Evolutionary conservation across 352 stramenopile species (phyloP).

Genomic region (Phytophthora sojae): DNA sequence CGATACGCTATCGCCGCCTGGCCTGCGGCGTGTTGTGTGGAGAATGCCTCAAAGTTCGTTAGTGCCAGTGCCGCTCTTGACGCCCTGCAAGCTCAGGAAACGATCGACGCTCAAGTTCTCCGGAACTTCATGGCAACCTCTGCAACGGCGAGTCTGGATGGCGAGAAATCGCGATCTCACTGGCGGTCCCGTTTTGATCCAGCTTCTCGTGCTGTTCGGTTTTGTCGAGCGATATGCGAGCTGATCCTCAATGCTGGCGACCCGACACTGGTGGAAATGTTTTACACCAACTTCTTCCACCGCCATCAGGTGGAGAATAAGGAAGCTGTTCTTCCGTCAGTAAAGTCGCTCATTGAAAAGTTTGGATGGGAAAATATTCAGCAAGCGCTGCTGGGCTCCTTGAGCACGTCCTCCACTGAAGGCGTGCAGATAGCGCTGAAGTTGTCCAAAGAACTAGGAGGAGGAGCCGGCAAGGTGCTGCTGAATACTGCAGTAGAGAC

Average conservation of each 20-base stretch:
- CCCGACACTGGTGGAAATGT: not conserved
- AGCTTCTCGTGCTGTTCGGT: not conserved
- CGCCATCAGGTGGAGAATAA: not conserved
- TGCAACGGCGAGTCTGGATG: no score
- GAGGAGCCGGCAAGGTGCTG: not conserved
- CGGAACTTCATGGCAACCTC: no score
- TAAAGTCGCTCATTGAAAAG: not conserved
- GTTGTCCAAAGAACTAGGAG: not conserved
- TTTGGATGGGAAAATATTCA: not conserved
- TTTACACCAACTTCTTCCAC: not conserved
- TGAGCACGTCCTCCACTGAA: not conserved
- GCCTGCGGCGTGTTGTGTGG: no score
- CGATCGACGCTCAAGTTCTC: no score
- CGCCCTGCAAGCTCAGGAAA: no score
- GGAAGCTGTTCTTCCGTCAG: not conserved
- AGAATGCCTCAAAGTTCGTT: no score
- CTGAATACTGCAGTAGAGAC: not conserved
- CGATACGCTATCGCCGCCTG: no score
- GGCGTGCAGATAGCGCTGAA: not conserved
- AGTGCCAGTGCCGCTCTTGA: no score
- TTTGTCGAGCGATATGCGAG: no score
- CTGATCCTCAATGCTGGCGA: not conserved
- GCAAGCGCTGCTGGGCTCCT: not conserved
- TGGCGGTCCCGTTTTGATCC: not conserved
- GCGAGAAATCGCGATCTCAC: no score